phyloP scores from a whole-genome alignment of 1,139 yeast species.

The Hemisphaericaspora xylofermentans region DNA sequence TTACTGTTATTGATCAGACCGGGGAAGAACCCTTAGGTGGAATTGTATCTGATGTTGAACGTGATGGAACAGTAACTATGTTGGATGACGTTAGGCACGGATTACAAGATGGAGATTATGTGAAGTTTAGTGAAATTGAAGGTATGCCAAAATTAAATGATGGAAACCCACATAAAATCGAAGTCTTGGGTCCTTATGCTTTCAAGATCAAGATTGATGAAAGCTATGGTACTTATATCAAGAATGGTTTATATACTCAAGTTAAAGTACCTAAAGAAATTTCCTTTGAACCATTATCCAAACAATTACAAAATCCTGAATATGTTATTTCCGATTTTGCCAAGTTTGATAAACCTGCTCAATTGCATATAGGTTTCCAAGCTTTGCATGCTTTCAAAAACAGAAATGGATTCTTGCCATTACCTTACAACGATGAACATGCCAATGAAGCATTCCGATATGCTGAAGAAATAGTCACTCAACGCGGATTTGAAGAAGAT shows the following conservation, averaged over 20 bases:
- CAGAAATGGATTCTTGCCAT: constrained; percentile 68
- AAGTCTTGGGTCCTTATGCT: constrained; percentile 91
- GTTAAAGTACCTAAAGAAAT: constrained; percentile 77
- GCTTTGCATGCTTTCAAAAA: constrained; percentile 77
- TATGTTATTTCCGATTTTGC: constrained; percentile 83
- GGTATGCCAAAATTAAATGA: constrained; percentile 70
- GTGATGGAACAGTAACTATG: constrained; percentile 89
- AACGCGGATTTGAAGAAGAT: constrained; percentile 55
- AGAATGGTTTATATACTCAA: constrained; percentile 90
- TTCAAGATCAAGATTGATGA: constrained; percentile 65
- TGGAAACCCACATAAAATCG: constrained; percentile 70
- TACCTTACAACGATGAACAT: constrained; percentile 74
- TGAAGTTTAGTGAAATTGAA: constrained; percentile 82
- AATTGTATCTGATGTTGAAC: constrained; percentile 82
- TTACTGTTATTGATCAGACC: constrained; percentile 77
- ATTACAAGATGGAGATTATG: constrained; percentile 86
- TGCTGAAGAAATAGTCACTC: constrained; percentile 58
- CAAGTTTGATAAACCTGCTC: constrained; percentile 88
- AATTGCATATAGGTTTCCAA: constrained; percentile 87
- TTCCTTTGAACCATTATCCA: constrained; percentile 60
- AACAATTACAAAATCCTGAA: constrained; percentile 77
- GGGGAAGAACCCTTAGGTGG: constrained; percentile 94
- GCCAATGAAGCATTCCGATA: constrained; percentile 65
- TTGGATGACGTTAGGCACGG: constrained; percentile 93
- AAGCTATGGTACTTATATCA: constrained; percentile 60